phyloP scores from a whole-genome alignment of 2,329 filamentous ascomycete species.

The Corynespora cassiicola region DNA sequence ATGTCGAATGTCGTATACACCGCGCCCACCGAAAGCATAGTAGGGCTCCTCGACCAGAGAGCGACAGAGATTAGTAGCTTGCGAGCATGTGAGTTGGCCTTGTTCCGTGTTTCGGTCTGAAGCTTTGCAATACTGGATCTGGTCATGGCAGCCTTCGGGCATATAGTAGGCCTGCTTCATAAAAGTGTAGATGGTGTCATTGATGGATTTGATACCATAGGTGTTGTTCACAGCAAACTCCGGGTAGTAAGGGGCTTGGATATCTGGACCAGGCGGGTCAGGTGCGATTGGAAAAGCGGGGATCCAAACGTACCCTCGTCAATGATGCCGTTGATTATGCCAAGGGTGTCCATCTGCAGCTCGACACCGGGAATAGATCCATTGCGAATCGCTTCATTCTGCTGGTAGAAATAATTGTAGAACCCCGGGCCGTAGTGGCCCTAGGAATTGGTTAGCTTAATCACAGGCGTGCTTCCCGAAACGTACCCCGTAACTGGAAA shows the following conservation, averaged over 20 bases:
- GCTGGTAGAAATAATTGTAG: constrained; percentile 63
- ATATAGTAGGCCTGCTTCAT: constrained; percentile 54
- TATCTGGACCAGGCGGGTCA: constrained; percentile 52
- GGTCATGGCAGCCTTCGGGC: constrained; percentile 59
- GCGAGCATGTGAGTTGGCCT: constrained; percentile 42
- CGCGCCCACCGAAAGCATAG: constrained; percentile 47
- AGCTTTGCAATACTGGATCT: constrained; percentile 54
- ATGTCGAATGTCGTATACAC: constrained; percentile 63
- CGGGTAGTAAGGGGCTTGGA: constrained; percentile 55
- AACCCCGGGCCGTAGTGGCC: constrained; percentile 62
- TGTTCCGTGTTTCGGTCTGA: constrained; percentile 28
- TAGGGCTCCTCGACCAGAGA: constrained; percentile 55
- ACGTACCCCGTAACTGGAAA: no score
- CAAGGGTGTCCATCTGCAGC: constrained; percentile 61
- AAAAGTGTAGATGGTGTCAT: constrained; percentile 53
- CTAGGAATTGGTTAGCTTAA: constrained; percentile 53
- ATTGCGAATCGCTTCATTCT: constrained; percentile 60
- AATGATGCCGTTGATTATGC: constrained; percentile 63
- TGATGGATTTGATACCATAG: constrained; percentile 58
- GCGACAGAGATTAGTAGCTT: constrained; percentile 50
- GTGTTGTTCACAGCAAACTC: constrained; percentile 63
- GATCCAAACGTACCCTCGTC: constrained; percentile 48
- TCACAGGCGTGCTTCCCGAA: no score
- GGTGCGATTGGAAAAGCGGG: constrained; percentile 34
- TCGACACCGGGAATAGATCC: constrained; percentile 55